Evolutionary conservation across 225 moss, liverwort and hornwort species (phyloP).

Genomic region (Sphagnum tenellum): DNA sequence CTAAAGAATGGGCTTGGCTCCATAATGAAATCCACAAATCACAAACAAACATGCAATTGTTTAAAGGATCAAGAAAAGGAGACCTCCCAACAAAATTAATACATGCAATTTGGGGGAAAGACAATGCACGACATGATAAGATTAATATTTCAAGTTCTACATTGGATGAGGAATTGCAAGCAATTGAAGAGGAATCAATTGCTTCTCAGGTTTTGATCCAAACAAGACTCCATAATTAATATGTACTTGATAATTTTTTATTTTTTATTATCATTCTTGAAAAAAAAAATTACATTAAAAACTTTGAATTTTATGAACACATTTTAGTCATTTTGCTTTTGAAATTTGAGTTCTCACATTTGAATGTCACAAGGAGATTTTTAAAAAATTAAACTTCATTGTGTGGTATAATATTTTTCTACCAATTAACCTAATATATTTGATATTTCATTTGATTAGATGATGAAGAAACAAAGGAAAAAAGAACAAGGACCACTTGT

Average conservation of each 20-base stretch:
- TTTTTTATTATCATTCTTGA: too few relatives aligned
- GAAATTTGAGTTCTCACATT: too few relatives aligned
- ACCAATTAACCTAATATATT: not conserved
- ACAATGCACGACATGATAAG: not conserved
- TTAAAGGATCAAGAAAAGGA: conserved; percentile 12
- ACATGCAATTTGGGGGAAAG: conserved; percentile 24
- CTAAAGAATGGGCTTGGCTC: conserved; percentile 5
- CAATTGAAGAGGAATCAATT: not conserved
- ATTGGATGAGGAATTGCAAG: conserved; percentile 1
- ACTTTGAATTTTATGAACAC: too few relatives aligned
- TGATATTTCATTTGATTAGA: conserved; percentile 1
- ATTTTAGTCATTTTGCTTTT: too few relatives aligned
- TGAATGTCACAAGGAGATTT: conserved; percentile 11
- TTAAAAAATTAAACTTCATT: conserved; percentile 6
- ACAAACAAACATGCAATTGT: not conserved
- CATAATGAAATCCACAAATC: conserved; percentile 3
- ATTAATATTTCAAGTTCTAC: conserved; percentile 2
- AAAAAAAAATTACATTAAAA: too few relatives aligned
- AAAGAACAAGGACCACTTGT: conserved; percentile 11
- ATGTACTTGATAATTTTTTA: not conserved
- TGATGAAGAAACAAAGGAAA: conserved; percentile 20
- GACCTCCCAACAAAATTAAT: conserved; percentile 15
- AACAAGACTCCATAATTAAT: not conserved
- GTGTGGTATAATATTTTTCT: too few relatives aligned
- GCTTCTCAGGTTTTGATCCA: too few relatives aligned